Evolutionary conservation across 495 filamentous ascomycete species (phyloP), one percentile per base, ranked within the genome.

Genomic region (Pseudomonodictys pantanalensis): DNA sequence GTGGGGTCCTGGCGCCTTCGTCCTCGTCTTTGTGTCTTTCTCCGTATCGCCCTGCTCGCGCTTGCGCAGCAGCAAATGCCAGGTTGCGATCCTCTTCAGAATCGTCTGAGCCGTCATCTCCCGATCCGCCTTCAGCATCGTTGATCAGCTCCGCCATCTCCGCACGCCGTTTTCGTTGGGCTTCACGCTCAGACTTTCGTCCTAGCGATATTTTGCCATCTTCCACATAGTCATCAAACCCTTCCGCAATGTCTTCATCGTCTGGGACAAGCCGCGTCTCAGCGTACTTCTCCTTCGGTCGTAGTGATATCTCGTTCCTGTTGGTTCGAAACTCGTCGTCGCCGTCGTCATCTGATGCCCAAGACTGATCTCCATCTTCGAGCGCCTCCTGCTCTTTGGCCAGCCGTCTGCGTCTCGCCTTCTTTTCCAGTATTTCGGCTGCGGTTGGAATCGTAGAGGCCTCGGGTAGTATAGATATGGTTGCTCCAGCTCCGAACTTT

Each of bases 211-310:
- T 82, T 26, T 81, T 81, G 15, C 87, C 91, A 68, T 96, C 92
- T 18, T 91, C 87, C 15, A 92, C 86, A 62, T 88, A 96, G 56
- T 96, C 90, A 51, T 95, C 92, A 69, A 95, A 96, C 2, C 91
- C 91, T 75, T 98, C 93, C 28, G 85, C 86, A n/a, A 97, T 82
- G 68, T 96, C 90, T 68, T 97, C 93, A 67, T 97, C 92, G 50
- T 96, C 91, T 24, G 80, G 79, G 3, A 90, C 79, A 8, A 97
- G 80, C n/a, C 93, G 79, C 8, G 86, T 88, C 51, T 91, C 84
- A 2, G 74, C 68, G 66, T 79, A 84, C 67, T 70, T 76, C 69
- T 76, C 77, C 25, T 77, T 79, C 46, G 75, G 77, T 2, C 78
- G 65, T 8, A 82, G 56, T 6, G 75, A 69, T 23, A 81, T 67